phyloP scores from a whole-genome alignment of 2,329 filamentous ascomycete species.

The Falciphora oryzae region DNA sequence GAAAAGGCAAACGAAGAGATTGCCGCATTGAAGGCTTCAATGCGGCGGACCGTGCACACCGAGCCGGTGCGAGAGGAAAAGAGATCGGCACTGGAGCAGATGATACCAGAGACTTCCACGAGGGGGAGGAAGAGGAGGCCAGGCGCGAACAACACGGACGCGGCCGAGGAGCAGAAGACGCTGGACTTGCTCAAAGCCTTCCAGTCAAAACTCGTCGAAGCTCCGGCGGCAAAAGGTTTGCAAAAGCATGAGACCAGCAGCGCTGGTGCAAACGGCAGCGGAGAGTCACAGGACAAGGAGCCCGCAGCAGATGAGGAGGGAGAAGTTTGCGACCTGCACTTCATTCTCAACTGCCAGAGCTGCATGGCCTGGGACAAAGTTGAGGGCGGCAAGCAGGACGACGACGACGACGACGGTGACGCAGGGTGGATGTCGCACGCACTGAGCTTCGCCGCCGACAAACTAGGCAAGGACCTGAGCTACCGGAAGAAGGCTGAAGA shows the following conservation, averaged over 20 bases:
- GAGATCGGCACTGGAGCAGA: slow-evolving; percentile 63
- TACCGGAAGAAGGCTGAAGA: slow-evolving; percentile 91
- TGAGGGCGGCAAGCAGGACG: slow-evolving; percentile 37
- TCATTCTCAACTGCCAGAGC: slow-evolving; percentile 91
- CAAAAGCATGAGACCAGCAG: slow-evolving; percentile 8
- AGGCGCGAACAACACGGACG: slow-evolving; percentile 45
- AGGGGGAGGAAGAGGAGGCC: slow-evolving; percentile 64
- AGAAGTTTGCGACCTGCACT: slow-evolving; percentile 84
- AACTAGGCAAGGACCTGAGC: slow-evolving; percentile 81
- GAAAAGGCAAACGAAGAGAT: slow-evolving; percentile 75
- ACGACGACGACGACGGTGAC: slow-evolving; percentile 53
- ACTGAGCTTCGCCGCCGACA: slow-evolving; percentile 82
- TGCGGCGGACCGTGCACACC: slow-evolving; percentile 58
- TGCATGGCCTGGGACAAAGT: slow-evolving; percentile 78
- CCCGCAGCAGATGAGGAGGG: slow-evolving; percentile 45
- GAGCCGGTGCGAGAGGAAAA: slow-evolving; percentile 50
- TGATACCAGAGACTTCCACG: slow-evolving; percentile 68
- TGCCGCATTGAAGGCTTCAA: slow-evolving; percentile 72
- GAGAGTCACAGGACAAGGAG: slow-evolving; percentile 10
- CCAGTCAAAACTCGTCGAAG: slow-evolving; percentile 59
- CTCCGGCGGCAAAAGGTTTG: background rate
- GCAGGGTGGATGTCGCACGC: slow-evolving; percentile 73
- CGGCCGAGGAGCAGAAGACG: slow-evolving; percentile 55
- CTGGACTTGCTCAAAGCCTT: slow-evolving; percentile 74
- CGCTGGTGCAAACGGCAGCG: slow-evolving; percentile 14